Evolutionary conservation across 345 rosid genomes (phyloP).

Genomic region (Eutrema yunnanense): DNA sequence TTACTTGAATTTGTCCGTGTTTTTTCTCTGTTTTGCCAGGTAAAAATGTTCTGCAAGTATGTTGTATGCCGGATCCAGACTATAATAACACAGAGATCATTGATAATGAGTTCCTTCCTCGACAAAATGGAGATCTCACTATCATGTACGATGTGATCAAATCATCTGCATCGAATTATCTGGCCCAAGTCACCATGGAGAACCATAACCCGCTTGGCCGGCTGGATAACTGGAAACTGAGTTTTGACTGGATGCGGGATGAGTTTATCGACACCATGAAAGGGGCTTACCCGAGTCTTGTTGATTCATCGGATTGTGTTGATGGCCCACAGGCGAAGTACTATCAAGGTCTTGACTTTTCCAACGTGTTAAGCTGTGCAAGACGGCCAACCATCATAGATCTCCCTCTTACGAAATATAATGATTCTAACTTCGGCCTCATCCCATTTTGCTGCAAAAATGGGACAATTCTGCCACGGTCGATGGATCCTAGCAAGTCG

Average conservation of each 20-base stretch:
- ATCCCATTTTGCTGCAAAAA: conserved; percentile 77
- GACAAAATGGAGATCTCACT: conserved; percentile 74
- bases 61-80: conserved; percentile 54
- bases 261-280: conserved; percentile 76
- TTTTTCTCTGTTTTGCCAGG: conserved; percentile 37
- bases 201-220: conserved; percentile 82
- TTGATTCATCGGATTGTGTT: conserved; percentile 71
- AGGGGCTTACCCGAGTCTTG: conserved; percentile 80
- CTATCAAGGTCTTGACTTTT: conserved; percentile 57
- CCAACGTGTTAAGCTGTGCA: conserved; percentile 75
- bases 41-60: conserved; percentile 48
- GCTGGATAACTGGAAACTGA: conserved; percentile 86
- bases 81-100: conserved; percentile 39
- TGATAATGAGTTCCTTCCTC: conserved; percentile 52
- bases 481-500: conserved; percentile 82
- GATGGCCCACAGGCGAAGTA: conserved; percentile 62
- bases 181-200: conserved; percentile 68
- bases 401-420: conserved; percentile 73
- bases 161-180: conserved; percentile 54
- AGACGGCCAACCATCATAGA: conserved; percentile 84
- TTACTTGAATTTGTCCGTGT: background rate
- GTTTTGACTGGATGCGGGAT: conserved; percentile 88
- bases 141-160: conserved; percentile 83
- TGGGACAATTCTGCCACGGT: conserved; percentile 74
- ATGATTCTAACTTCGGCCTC: conserved; percentile 59